These are phyloP conservation scores for Anisodus acutangulus DNA, from an alignment of 257 asterid species.

Conservation along the genomic window DNA sequence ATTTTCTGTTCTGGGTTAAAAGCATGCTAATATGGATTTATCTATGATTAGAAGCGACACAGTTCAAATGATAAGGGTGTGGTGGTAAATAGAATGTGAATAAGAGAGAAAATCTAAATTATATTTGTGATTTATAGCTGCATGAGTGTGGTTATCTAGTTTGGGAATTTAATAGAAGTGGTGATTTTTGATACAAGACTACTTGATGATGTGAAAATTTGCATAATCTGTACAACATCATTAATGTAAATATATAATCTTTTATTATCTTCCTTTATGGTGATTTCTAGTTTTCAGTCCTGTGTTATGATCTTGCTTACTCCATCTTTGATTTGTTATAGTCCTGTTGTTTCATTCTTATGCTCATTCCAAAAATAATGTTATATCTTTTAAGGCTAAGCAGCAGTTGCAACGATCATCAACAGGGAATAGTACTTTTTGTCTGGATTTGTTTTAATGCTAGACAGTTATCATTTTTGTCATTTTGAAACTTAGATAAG, in stretches of 20 bases:
- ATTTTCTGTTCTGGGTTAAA: not conserved
- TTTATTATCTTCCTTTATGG: not conserved
- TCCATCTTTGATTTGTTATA: not conserved
- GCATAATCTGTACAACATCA: not conserved
- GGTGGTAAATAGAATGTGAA: not conserved
- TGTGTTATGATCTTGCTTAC: not conserved
- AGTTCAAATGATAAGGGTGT: not conserved
- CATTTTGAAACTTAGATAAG: not conserved
- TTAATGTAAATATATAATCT: not conserved
- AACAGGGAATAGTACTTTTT: not conserved
- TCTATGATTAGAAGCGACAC: not conserved
- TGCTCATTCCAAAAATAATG: not conserved
- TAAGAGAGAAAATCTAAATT: not conserved
- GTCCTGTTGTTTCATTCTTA: not conserved
- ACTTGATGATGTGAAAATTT: not conserved
- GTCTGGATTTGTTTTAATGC: not conserved
- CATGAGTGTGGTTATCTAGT: not conserved
- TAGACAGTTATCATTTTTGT: not conserved
- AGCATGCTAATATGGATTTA: too few relatives aligned
- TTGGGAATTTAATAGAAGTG: not conserved
- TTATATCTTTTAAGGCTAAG: not conserved
- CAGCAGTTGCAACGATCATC: too few relatives aligned
- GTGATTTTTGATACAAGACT: too few relatives aligned
- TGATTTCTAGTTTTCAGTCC: not conserved
- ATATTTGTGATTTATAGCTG: not conserved